phyloP scores from a whole-genome alignment of 257 asterid genomes.

The Gentiana straminea region DNA sequence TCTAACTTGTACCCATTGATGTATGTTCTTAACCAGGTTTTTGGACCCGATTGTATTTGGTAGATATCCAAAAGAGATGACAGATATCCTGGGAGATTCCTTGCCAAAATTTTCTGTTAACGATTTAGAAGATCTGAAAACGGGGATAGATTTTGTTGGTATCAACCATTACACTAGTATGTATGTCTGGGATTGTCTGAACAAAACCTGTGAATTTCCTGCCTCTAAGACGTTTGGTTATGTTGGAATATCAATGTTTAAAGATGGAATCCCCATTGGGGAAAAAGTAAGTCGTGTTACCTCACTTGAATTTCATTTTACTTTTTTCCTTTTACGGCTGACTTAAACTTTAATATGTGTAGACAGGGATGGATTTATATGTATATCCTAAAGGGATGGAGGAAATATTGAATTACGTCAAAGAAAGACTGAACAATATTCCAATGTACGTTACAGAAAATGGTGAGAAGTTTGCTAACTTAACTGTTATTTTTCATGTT shows the following conservation, averaged over 20 bases:
- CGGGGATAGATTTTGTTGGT: constrained; percentile 26
- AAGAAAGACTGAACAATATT: constrained; percentile 39
- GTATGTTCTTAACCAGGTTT: constrained; percentile 20
- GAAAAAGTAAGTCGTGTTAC: constrained; percentile 1
- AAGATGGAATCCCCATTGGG: constrained; percentile 5
- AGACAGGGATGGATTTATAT: constrained; percentile 15
- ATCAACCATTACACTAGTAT: constrained; percentile 16
- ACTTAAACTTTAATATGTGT: neutral
- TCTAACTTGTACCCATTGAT: neutral
- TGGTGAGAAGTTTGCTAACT: constrained; percentile 15
- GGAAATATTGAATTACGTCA: constrained; percentile 25
- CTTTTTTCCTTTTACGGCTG: neutral
- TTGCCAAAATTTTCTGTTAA: constrained; percentile 30
- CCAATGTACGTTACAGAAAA: constrained; percentile 49
- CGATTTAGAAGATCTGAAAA: constrained; percentile 16
- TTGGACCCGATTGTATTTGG: constrained; percentile 38
- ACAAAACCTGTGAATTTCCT: constrained; percentile 15
- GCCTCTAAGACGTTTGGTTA: constrained; percentile 4
- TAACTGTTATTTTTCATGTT: too few relatives aligned
- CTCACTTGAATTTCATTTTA: neutral
- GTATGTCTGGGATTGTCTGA: constrained; percentile 41
- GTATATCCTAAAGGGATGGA: constrained; percentile 2
- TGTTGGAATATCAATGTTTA: neutral
- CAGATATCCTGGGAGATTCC: constrained; percentile 21
- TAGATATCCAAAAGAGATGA: constrained; percentile 41